Evolutionary conservation across 495 filamentous ascomycete genomes (phyloP).

Genomic region (Sporormia fimetaria): DNA sequence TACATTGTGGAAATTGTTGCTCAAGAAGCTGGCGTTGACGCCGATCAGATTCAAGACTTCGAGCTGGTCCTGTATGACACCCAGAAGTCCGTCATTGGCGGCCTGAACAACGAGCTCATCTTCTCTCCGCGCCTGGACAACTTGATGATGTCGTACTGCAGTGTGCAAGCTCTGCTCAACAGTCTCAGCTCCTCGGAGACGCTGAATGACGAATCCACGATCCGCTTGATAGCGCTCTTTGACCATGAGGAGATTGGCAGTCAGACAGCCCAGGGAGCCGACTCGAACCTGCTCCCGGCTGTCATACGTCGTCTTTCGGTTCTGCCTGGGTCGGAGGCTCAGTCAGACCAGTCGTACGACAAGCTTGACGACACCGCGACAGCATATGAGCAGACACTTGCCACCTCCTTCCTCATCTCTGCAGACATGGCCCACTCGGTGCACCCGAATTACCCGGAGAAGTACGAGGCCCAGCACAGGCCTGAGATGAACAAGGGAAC

Average conservation of each 20-base stretch:
- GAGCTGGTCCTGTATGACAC: slow-evolving; percentile 94
- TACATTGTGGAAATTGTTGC: slow-evolving; percentile 77
- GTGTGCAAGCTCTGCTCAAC: slow-evolving; percentile 65
- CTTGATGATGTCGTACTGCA: slow-evolving; percentile 87
- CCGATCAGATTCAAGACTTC: slow-evolving; percentile 75
- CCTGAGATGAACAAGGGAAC: slow-evolving; percentile 94
- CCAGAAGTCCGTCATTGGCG: slow-evolving; percentile 78
- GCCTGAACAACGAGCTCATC: slow-evolving; percentile 85
- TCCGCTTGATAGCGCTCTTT: slow-evolving; percentile 83
- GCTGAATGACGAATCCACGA: slow-evolving; percentile 63
- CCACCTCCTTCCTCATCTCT: slow-evolving; percentile 87
- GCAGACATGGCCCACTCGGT: slow-evolving; percentile 96
- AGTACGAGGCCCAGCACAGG: slow-evolving; percentile 83
- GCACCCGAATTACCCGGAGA: slow-evolving; percentile 83
- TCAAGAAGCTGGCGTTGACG: slow-evolving; percentile 55
- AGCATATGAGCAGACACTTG: slow-evolving; percentile 85
- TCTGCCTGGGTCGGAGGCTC: slow-evolving; percentile 43
- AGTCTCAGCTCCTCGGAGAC: slow-evolving; percentile 51
- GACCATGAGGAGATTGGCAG: slow-evolving; percentile 98
- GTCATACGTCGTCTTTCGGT: slow-evolving; percentile 80
- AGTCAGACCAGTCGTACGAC: slow-evolving; percentile 43
- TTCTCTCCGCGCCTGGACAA: slow-evolving; percentile 91
- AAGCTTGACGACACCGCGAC: slow-evolving; percentile 49
- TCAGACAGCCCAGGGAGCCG: slow-evolving; percentile 79
- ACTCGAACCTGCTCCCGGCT: slow-evolving; percentile 82